phyloP scores from a whole-genome alignment of 352 stramenopile species.

The Pythium phragmitis region DNA sequence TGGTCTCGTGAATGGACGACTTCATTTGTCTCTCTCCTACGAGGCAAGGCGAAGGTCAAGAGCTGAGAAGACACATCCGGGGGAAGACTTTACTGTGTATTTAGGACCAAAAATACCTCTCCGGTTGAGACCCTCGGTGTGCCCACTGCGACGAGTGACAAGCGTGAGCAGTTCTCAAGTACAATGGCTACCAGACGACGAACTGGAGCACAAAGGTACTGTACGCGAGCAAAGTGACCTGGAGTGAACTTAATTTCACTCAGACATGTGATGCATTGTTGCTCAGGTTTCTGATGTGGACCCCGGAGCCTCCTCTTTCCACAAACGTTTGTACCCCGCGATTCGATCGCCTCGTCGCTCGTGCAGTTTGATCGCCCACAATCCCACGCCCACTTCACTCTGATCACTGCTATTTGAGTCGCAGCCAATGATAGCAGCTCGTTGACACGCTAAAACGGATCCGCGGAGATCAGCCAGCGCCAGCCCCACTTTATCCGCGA shows the following conservation, averaged over 20 bases:
- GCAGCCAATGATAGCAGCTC: neutral
- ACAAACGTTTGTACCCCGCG: too few relatives aligned
- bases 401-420: constrained; percentile 1
- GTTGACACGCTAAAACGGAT: constrained; percentile 11
- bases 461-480: neutral
- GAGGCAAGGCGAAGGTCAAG: neutral
- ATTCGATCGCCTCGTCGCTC: neutral
- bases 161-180: too few relatives aligned
- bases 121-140: too few relatives aligned
- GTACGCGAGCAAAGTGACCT: too few relatives aligned
- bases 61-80: neutral
- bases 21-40: constrained; percentile 16
- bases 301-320: too few relatives aligned
- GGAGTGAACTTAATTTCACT: too few relatives aligned
- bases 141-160: too few relatives aligned
- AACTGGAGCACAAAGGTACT: too few relatives aligned
- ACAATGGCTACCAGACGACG: too few relatives aligned
- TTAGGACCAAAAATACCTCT: too few relatives aligned
- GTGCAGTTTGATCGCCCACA: neutral
- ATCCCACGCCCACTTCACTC: neutral
- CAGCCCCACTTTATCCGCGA: neutral
- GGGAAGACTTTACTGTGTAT: too few relatives aligned
- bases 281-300: neutral
- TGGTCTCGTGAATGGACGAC: constrained; percentile 14
- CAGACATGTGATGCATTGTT: too few relatives aligned